Evolutionary conservation across 306 rosid genomes (phyloP), one percentile per base, ranked within the genome.

Genomic region (Castanopsis chinensis): DNA sequence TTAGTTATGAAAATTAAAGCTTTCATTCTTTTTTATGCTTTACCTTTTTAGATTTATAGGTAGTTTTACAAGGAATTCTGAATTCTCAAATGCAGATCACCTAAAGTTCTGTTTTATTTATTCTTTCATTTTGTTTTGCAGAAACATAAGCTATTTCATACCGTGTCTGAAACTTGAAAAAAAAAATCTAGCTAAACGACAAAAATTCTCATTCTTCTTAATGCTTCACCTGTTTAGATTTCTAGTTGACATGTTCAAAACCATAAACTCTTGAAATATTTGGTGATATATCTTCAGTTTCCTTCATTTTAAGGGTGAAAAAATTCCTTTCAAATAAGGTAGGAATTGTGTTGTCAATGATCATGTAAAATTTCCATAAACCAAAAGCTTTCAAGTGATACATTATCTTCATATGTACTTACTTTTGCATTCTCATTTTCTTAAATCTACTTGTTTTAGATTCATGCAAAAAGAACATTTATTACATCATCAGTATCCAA

Each of bases 371-470:
- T 4, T 73, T 73, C 77, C 9, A 15, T 52, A 27, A 27, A n/a
- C 37, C 15, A 28, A 18, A n/a, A 15, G 30, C 53, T 49, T 35
- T 53, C 30, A 32, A 33, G 18, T 54, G 25, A 6, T 25, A 25
- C 51, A 72, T 70, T 70, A 55, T 30, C 23, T n/a, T 67, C 51
- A 33, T 13, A 30, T 15, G n/a, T 80, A 57, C 69, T 59, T 54
- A 20, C 49, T 59, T 60, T 18, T 60, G 64, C 71, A 53, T 33
- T 52, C 78, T 51, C 35, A 51, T 37, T 13, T 75, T 69, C 41
- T 74, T 25, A 19, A 56, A 35, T 73, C 17, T 75, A 28, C 73
- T 30, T 73, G 27, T 61, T 64, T 79, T 52, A 27, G 37, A 20
- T 69, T 41, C 30, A 23, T 43, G 53, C 51, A 68, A 68, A 13